Conservation (phyloP, 495 filamentous ascomycete species). For the Entonaema liquescens region DNA sequence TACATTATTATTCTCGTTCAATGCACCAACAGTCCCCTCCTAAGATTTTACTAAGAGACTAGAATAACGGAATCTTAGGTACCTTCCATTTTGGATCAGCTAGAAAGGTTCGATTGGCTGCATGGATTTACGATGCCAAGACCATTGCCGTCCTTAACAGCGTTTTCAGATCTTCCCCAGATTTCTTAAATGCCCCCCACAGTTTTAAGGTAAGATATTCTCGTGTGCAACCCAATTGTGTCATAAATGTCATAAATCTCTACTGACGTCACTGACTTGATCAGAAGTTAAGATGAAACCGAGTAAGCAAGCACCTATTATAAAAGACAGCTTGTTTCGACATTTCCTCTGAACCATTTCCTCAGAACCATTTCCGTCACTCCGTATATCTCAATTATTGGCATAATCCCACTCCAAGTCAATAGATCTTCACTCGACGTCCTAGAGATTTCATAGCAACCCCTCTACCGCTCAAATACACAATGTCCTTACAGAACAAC, state of each 20-base stretch:
- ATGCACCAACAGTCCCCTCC: neutral
- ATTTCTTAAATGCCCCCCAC: constrained; percentile 29
- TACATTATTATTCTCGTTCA: neutral
- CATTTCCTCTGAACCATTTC: neutral
- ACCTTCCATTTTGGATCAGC: constrained; percentile 29
- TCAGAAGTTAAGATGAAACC: neutral
- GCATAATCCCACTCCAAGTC: neutral
- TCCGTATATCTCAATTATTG: neutral
- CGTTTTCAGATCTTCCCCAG: constrained; percentile 29
- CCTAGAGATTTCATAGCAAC: neutral
- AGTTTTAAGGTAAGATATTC: constrained; percentile 30
- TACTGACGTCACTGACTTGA: constrained; percentile 33
- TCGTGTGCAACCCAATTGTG: constrained; percentile 33
- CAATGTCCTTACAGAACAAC: constrained; percentile 44
- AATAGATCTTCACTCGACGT: neutral
- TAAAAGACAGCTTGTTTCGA: constrained; percentile 15
- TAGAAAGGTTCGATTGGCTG: constrained; percentile 29
- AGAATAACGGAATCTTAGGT: neutral
- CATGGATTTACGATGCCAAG: constrained; percentile 40
- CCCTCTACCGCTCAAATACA: neutral
- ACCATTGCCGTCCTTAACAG: constrained; percentile 13
- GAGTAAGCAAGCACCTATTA: neutral
- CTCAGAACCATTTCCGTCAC: too few relatives aligned
- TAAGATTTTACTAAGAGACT: neutral
- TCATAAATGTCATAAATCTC: constrained; percentile 31